Evolutionary conservation across 2,329 filamentous ascomycete genomes (phyloP), one percentile per base, ranked within the genome.

Genomic region (Sporothrix protearum): DNA sequence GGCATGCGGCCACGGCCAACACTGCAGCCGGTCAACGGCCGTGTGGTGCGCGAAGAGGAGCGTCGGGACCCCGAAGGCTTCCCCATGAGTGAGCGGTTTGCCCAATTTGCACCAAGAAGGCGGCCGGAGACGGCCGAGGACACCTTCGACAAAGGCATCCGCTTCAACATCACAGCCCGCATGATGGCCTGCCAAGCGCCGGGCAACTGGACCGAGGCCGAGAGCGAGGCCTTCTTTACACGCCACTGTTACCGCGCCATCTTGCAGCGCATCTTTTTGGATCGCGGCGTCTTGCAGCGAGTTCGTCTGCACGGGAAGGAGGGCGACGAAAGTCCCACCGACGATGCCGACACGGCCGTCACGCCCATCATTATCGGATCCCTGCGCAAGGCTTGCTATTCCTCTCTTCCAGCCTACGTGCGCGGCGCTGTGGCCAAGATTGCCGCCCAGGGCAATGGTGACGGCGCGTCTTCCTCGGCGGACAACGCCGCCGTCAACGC

Each of bases 171-270:
- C 78, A 99, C 96, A 3, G 94, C 96, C 0, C 89, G 96, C 59
- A 97, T 97, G 91, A 97, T 98, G 95, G 95, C 95, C 2, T 94
- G 96, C 67, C 96, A 99, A 82, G 96, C 96, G 8, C 94, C 96
- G 1, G 86, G 90, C 73, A 99, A 99, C 82, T 99, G 96, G 96
- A 92, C 91, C 1, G 83, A 85, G 30, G 83, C 86, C 36, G 94
- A 97, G 73, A 96, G 92, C 78, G 91, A 94, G 68, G 85, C 84
- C 8, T 99, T 98, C 82, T 98, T 99, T 83, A 93, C 90, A 0
- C 88, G 95, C 0, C 96, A 99, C 80, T 97, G 96, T 81, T 99
- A 91, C 83, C 92, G 96, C 59, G 93, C 96, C 0, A 85, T 98
- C 0, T 84, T 98, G 28, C 96, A 99, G 80, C 91, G 91, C 72